These are phyloP conservation scores for Amylocystis lapponica DNA, from an alignment of 768 basidiomycete species.

Conservation along the genomic window DNA sequence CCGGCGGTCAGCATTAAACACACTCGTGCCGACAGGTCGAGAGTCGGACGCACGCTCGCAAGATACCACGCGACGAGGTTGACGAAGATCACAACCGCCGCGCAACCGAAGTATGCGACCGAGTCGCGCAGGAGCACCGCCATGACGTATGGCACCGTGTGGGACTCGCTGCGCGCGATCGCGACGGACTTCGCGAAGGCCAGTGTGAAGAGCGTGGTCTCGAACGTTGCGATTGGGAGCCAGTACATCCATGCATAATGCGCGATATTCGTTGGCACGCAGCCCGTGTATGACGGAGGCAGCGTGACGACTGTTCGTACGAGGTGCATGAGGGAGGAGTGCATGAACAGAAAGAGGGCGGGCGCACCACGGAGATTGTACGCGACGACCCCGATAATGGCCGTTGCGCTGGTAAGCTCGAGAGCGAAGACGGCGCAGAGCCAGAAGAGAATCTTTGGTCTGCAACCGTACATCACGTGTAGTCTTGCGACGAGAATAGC, in stretches of 20 bases:
- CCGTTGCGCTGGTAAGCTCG: background rate
- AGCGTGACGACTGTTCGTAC: too few species aligned
- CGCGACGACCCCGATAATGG: background rate
- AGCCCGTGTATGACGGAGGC: background rate
- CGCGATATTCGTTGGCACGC: background rate
- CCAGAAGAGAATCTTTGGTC: background rate
- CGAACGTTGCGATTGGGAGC: background rate
- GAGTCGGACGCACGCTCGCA: too few species aligned
- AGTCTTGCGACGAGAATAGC: constrained; percentile 1
- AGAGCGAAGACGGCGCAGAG: background rate
- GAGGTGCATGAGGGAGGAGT: too few species aligned
- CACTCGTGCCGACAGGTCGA: too few species aligned
- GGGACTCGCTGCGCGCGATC: background rate
- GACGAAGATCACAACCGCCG: background rate
- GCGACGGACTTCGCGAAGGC: background rate
- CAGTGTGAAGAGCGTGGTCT: background rate
- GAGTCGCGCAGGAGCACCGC: constrained; percentile 1
- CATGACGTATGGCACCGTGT: background rate
- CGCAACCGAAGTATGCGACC: constrained; percentile 1
- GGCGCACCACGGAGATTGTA: too few species aligned
- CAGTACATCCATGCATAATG: constrained; percentile 1
- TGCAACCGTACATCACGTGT: background rate
- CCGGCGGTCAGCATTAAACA: background rate
- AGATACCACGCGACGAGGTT: constrained; percentile 3
- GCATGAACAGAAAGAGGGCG: too few species aligned